Base-by-base conservation (phyloP, 169 alveolate species). In the Eimeria mitis region DNA sequence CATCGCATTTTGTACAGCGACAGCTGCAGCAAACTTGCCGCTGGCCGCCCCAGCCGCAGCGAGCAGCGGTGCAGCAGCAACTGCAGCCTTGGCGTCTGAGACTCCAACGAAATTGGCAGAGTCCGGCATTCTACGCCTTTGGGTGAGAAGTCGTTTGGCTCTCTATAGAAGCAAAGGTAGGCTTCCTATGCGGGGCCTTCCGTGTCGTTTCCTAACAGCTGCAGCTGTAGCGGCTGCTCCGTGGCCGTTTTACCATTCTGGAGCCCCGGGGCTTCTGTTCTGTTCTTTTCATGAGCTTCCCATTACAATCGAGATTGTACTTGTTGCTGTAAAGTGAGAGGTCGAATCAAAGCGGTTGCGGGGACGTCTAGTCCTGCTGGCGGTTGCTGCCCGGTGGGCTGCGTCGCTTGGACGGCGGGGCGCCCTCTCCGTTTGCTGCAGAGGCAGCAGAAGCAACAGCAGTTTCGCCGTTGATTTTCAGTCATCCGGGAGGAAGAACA, bases 111-210 rank as follows among this genome's bases (percentile, higher is more conserved):
- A 37, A 87, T 87, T 87, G 81, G 92, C 92, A 87, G 92, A 87
- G 92, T 87, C 92, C 81, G 92, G 92, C 92, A 87, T 87, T 87
- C 92, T 87, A 56, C 92, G 92, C 92, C 92, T 61, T 87, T 87
- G 92, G 92, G 92, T 87, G 92, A 87, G 92, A 87, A 87, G 92
- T 87, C 92, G 92, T 61, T 87, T 87, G 92, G 92, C 92, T 87
- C 92, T 83, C 92, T 87, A 37, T 63, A 61, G 78, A 87, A 87
- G 92, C 92, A 87, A 87, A 87, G 92, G 92, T 42, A 56, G 92
- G 92, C 92, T 56, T 87, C 71, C 92, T 63, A 56, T 56, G 78
- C 63, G 81, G 83, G 78, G 92, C 81, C 81, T 87, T 87, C 81
- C 92, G 83, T 63, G 92, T 87, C 92, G 81, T 87, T 56, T 87